Base-by-base conservation (phyloP, 352 stramenopile genomes). In the Phytophthora pini region DNA sequence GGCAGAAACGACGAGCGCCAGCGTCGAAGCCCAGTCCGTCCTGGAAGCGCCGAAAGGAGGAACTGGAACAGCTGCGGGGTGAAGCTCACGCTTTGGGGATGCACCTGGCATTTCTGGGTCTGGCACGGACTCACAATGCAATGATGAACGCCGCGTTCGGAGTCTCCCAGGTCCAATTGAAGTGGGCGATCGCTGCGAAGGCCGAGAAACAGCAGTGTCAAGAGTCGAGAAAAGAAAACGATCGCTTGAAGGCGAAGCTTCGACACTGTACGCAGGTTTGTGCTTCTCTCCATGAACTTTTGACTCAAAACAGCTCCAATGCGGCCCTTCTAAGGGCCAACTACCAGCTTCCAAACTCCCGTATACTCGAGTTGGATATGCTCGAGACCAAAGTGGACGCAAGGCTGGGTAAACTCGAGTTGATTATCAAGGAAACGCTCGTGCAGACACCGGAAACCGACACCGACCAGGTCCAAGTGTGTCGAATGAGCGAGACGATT, bases 381-480 rank as follows among this genome's bases (percentile, higher is more conserved):
- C 44, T 50, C 15, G 44, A 50, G 20, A 50, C 24, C 20, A 50
- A 50, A 50, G 9, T 32, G 22, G 10, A 50, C 31, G 44, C 22
- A 8, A 9, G 44, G 12, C 3, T 50, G 20, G 31, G 6, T 13
- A n/a, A 34, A 24, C 10, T 31, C 10, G 44, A 36, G 13, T 4
- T 9, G 4, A 32, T 50, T 9, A 17, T 17, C 44, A 11, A 4
- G 12, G 44, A 32, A 32, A 32, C 20, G 4, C 31, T 12, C 5
- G 20, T 50, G 34, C 20, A 15, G 4, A 17, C 12, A 20, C 20
- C 10, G 1, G 20, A 36, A 6, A 8, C 12, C 17, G 44, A 20
- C 17, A 17, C 7, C 10, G 20, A 50, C 3, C 20, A 22, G 20
- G 44, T 50, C 12, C 9, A 50, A 15, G 44, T 50, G 20, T 22